Evolutionary conservation across 805 yeast species (phyloP), one percentile per base, ranked within the genome.

Genomic region (Komagataella ulmi): DNA sequence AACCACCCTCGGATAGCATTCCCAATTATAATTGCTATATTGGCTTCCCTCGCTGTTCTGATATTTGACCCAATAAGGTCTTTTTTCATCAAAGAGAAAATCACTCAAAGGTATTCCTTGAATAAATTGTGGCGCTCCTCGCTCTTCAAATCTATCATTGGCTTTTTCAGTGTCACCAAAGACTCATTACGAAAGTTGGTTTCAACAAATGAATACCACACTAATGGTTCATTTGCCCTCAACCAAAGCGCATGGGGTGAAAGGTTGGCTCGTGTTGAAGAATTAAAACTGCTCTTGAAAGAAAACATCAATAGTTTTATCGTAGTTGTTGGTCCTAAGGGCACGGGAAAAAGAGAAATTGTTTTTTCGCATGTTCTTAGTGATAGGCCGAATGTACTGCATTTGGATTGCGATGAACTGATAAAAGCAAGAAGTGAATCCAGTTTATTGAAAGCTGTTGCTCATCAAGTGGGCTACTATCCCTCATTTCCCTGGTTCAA

Each of bases 401-500:
- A 79, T 53, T 65, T 93, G 47, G 95, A 91, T 65, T 91, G 97
- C 70, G 95, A 85, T 52, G 71, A 71, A 45, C 67, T 93, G 51
- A 74, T 78, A 18, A 87, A 86, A 61, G 72, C 93, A 3, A 71
- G 96, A 58, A 80, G 82, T 40, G 97, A 89, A 56, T 72, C 83
- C 3, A 74, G 74, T 36, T 80, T 88, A 56, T 69, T 93, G 47
- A 75, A 77, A 52, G 75, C 76, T 50, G 76, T 88, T 17, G 88
- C 98, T 0, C 69, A 68, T 23, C 88, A 87, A 63, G 61, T 89
- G 23, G 99, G 99, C 0, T 93, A 93, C 65, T 88, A 79, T 71
- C 99, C 99, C 0, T 83, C 88, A 5, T 93, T 93, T 64, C 86
- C 97, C 19, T 91, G 97, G 96, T 69, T 90, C 54, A 88, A 88